A percentile compares a stretch with the other conserved stretches of the same genome.
phyloP scores from a whole-genome alignment of 805 yeast genomes.

The Jamesozyma gamospora region DNA sequence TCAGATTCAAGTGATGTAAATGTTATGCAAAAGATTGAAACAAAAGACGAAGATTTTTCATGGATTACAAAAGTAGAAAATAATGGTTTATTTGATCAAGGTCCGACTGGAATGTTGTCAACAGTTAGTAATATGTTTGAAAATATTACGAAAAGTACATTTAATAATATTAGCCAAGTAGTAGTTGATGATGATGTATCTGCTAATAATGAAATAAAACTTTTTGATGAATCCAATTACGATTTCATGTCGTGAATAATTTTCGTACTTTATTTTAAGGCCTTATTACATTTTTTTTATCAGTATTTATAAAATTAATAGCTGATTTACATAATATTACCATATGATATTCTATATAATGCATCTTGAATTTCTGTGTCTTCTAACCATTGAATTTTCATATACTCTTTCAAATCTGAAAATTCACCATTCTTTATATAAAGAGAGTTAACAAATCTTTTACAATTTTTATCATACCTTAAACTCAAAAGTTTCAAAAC shows the following conservation, averaged over 20 bases:
- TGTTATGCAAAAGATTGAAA: not conserved
- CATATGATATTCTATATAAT: conserved; percentile 26
- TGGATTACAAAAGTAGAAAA: conserved; percentile 42
- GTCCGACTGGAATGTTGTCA: conserved; percentile 62
- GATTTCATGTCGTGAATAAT: conserved; percentile 3
- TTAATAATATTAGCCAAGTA: not conserved
- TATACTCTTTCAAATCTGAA: conserved; percentile 14
- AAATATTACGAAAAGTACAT: conserved; percentile 30
- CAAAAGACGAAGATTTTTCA: conserved; percentile 7
- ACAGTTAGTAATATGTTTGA: conserved; percentile 53
- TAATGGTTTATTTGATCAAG: conserved; percentile 38
- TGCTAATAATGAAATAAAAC: conserved; percentile 5
- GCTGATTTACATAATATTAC: conserved; percentile 13
- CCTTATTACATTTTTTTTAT: not conserved
- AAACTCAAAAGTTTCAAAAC: conserved; percentile 22
- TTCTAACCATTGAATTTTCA: conserved; percentile 14
- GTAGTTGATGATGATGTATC: not conserved
- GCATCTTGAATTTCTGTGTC: conserved; percentile 32
- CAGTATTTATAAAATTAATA: not conserved
- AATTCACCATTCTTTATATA: conserved; percentile 28
- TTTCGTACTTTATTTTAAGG: not conserved
- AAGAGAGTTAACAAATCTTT: conserved; percentile 11
- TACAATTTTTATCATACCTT: conserved; percentile 17
- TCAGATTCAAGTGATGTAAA: not conserved
- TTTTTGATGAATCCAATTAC: conserved; percentile 5